phyloP scores from a whole-genome alignment of 441 rosid species.

The Lepidium campestre region DNA sequence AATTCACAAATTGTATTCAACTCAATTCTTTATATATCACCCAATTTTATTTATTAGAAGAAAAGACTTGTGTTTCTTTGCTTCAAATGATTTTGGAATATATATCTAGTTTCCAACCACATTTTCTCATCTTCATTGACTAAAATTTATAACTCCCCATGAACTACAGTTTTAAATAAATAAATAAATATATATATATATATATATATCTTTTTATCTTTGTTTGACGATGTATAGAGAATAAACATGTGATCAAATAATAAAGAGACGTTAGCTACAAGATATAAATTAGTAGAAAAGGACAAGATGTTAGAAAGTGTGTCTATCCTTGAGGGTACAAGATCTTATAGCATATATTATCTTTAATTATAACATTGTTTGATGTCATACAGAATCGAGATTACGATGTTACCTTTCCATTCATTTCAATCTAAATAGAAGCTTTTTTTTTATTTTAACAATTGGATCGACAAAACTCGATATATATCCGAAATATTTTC shows the following conservation, averaged over 20 bases:
- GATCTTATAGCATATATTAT: constrained; percentile 21
- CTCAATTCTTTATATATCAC: neutral
- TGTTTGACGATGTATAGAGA: neutral
- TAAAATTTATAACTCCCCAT: too few species aligned
- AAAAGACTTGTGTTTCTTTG: too few species aligned
- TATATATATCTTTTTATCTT: too few species aligned
- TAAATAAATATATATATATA: too few species aligned
- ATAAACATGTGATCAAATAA: neutral
- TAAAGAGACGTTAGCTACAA: neutral
- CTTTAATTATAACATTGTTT: constrained; percentile 19
- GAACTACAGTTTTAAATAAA: too few species aligned
- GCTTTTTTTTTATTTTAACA: too few species aligned
- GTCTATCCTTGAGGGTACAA: constrained; percentile 21
- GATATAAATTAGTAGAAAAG: neutral
- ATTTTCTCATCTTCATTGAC: too few species aligned
- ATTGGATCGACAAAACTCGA: too few species aligned
- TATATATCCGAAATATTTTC: too few species aligned
- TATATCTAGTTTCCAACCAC: too few species aligned
- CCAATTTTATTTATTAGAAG: too few species aligned
- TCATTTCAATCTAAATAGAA: constrained; percentile 17
- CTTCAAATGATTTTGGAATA: neutral
- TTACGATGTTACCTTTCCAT: constrained; percentile 9
- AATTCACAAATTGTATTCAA: neutral
- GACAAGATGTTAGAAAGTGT: constrained; percentile 15
- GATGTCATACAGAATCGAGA: neutral